These are phyloP conservation scores for Tillandsia fasciculata DNA, from an alignment of 176 grass and related monocot species.

Conservation along the genomic window DNA sequence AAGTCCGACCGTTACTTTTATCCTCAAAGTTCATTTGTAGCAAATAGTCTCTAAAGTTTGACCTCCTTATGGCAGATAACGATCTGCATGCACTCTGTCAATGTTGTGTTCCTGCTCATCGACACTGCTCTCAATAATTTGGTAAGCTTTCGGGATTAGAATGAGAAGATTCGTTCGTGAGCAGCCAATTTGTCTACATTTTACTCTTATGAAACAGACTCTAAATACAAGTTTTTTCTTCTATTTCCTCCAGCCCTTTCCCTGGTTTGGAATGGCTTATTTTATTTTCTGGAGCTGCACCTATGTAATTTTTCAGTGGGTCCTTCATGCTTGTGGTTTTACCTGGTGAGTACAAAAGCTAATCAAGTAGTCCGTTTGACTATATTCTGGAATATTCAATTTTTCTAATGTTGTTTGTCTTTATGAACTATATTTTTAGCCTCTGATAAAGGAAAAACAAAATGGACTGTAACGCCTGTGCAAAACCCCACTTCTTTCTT, in stretches of 20 bases:
- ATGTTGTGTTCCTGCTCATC: constrained; percentile 60
- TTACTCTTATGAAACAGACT: constrained; percentile 1
- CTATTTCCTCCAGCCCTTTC: constrained; percentile 58
- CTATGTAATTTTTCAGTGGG: constrained; percentile 84
- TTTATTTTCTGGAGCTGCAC: constrained; percentile 81
- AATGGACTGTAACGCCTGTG: background rate
- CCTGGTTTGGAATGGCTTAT: constrained; percentile 72
- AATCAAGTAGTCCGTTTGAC: background rate
- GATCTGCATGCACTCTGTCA: constrained; percentile 75
- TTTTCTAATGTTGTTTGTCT: too few relatives aligned
- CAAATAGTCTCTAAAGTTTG: background rate
- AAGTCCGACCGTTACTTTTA: constrained; percentile 1
- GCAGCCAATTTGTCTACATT: background rate
- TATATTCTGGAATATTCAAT: too few relatives aligned
- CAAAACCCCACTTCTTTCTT: background rate
- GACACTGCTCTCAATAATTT: constrained; percentile 75
- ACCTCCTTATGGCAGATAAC: constrained; percentile 34
- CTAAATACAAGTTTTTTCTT: constrained; percentile 4
- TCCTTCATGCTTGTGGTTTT: constrained; percentile 52
- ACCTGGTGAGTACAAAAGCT: constrained; percentile 43
- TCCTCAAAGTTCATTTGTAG: constrained; percentile 7
- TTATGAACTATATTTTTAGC: too few relatives aligned
- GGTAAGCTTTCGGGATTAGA: constrained; percentile 30
- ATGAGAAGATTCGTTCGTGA: background rate
- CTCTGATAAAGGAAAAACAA: background rate